phyloP scores from a whole-genome alignment of 176 grass and related monocot species.

The Musa schizocarpa region DNA sequence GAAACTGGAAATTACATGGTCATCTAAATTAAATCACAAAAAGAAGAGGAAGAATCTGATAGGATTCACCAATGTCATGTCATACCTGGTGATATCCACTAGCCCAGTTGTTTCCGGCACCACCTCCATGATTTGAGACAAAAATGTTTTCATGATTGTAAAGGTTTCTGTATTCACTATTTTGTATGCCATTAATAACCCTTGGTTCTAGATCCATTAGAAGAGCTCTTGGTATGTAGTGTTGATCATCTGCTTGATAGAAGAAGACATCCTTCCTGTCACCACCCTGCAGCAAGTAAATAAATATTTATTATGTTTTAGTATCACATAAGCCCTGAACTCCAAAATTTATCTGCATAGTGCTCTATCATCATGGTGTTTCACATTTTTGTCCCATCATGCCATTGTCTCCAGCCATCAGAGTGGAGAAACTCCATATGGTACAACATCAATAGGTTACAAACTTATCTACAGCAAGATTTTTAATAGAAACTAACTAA shows the following conservation, averaged over 20 bases:
- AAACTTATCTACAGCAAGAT: no score
- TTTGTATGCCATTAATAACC: conserved; percentile 95
- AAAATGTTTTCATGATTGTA: conserved; percentile 99
- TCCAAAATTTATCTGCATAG: no score
- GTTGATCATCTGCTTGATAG: conserved; percentile 98
- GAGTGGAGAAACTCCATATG: no score
- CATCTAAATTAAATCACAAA: not conserved
- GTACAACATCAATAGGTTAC: no score
- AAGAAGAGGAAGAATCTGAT: not conserved
- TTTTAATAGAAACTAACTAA: no score
- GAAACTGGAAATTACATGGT: not conserved
- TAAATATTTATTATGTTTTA: not conserved
- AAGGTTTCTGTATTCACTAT: conserved; percentile 90
- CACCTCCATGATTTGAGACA: conserved; percentile 93
- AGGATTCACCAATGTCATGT: not conserved
- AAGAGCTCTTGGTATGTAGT: conserved; percentile 94
- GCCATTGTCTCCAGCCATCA: no score
- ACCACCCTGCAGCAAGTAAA: conserved; percentile 52
- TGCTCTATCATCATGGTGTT: no score
- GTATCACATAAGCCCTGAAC: conserved; percentile 10
- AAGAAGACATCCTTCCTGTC: conserved; percentile 99
- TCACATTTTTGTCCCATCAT: no score
- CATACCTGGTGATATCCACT: conserved; percentile 94
- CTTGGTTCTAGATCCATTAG: conserved; percentile 94
- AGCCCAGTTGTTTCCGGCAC: conserved; percentile 98